Evolutionary conservation across 202 grass and related monocot species (phyloP), one percentile per base, ranked within the genome.

Genomic region (Eragrostis tef): DNA sequence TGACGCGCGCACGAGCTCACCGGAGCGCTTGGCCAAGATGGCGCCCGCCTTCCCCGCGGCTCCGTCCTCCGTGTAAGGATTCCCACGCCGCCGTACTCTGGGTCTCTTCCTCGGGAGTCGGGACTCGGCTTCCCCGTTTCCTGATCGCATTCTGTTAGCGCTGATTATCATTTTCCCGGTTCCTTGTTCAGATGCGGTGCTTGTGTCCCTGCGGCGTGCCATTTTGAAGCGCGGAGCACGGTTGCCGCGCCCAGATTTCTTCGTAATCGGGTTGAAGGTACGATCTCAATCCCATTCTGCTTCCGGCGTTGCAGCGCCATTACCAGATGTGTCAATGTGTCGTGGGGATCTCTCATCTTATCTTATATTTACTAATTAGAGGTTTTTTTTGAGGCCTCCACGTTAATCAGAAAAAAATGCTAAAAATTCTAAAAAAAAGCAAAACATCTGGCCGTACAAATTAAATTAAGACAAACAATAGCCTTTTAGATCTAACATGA

Each of bases 121-220:
- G n/a, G 20, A 6, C 13, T 36, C 0, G 24, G 24, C 24, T 24
- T 16, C 7, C 7, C 31, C 2, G n/a, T 69, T 46, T 19, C 6
- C 31, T 67, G 8, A 7, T 12, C 1, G 5, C 7, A 3, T 79
- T 45, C 42, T 46, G 41, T 22, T 17, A 6, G 1, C 15, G 41
- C 50, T 70, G 73, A 69, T 79, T 73, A 1, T 78, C 3, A 7
- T 53, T 66, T 49, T 8, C 12, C 54, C 1, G 1, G 2, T 1
- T 5, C 15, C 16, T 71, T 44, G 6, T 72, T 22, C 78, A 89
- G 87, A 67, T 72, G 87, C 72, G 56, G 64, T 15, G 78, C 75
- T 39, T 12, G 65, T 41, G 22, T 78, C 71, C 77, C 78, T 22
- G 70, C 16, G 12, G 49, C 41, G 20, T 44, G 58, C 72, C 72